These are phyloP conservation scores for Mycena amicta DNA, from an alignment of 768 basidiomycete species.

Conservation along the genomic window DNA sequence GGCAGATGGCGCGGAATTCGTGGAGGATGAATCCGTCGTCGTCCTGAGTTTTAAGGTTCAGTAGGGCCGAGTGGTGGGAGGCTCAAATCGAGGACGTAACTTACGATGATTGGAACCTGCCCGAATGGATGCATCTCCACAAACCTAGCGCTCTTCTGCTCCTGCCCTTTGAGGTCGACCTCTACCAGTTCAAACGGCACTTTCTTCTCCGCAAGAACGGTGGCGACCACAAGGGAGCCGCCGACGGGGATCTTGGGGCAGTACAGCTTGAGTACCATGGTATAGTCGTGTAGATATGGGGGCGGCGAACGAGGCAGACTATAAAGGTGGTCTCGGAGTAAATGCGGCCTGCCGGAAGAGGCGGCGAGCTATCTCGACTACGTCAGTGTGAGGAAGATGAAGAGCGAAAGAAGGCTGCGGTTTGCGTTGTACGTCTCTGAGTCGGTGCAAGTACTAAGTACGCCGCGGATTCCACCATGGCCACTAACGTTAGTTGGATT, in stretches of 20 bases:
- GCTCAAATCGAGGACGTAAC: too few species aligned
- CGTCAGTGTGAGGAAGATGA: too few species aligned
- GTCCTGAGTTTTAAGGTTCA: conserved; percentile 34
- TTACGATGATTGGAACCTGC: conserved; percentile 36
- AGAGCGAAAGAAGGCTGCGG: too few species aligned
- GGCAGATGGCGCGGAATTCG: conserved; percentile 62
- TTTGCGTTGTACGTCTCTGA: too few species aligned
- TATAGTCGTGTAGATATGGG: too few species aligned
- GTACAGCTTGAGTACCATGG: conserved; percentile 3
- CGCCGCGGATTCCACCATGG: too few species aligned
- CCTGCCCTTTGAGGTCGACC: background rate
- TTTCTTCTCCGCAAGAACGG: background rate
- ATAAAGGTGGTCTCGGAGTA: too few species aligned
- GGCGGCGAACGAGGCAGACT: too few species aligned
- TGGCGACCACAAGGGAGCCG: background rate
- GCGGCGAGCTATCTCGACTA: too few species aligned
- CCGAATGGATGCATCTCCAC: background rate
- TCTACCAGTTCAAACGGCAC: background rate
- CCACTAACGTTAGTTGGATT: too few species aligned
- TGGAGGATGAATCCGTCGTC: conserved; percentile 69
- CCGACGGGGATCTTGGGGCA: background rate
- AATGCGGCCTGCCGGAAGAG: too few species aligned
- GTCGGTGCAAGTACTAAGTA: too few species aligned
- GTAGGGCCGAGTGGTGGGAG: background rate
- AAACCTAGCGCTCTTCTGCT: background rate